These are phyloP conservation scores for Arctium lappa DNA, from an alignment of 129 eudicot genomes.

Conservation along the genomic window DNA sequence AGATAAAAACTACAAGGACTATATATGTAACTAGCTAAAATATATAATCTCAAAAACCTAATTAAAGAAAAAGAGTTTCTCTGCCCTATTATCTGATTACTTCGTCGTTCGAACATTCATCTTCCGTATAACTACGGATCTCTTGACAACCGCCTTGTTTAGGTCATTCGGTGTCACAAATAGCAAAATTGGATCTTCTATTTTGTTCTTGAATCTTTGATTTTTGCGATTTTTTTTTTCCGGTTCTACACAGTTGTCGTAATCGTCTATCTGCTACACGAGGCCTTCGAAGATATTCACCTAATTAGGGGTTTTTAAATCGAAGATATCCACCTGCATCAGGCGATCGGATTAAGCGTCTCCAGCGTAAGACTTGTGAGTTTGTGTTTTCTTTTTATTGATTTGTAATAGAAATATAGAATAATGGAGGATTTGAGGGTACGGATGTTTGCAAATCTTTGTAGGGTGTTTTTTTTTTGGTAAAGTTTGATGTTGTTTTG, in stretches of 20 bases:
- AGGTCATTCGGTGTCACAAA: constrained; percentile 3
- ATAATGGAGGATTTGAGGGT: constrained; percentile 10
- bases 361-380: constrained; percentile 22
- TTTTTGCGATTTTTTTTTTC: constrained; percentile 12
- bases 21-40: constrained; percentile 19
- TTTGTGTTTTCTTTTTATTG: constrained; percentile 11
- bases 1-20: constrained; percentile 5
- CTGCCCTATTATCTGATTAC: constrained; percentile 23
- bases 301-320: constrained; percentile 13
- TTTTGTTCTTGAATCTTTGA: neutral
- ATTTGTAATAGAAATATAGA: neutral
- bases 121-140: constrained; percentile 22
- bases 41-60: constrained; percentile 8
- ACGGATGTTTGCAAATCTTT: neutral
- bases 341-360: constrained; percentile 14
- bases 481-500: constrained; percentile 15
- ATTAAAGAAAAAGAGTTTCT: neutral
- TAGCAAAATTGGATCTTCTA: constrained; percentile 2
- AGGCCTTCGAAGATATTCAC: constrained; percentile 13
- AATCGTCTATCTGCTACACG: constrained; percentile 22
- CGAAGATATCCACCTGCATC: constrained; percentile 1
- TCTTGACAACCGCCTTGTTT: constrained; percentile 8
- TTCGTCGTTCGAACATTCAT: constrained; percentile 15
- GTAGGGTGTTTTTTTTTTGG: neutral
- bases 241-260: constrained; percentile 13